A percentile compares a stretch with the other conserved stretches of the same genome.
phyloP scores from a whole-genome alignment of 1,284 basidiomycete genomes.

The Ustilago tritici region DNA sequence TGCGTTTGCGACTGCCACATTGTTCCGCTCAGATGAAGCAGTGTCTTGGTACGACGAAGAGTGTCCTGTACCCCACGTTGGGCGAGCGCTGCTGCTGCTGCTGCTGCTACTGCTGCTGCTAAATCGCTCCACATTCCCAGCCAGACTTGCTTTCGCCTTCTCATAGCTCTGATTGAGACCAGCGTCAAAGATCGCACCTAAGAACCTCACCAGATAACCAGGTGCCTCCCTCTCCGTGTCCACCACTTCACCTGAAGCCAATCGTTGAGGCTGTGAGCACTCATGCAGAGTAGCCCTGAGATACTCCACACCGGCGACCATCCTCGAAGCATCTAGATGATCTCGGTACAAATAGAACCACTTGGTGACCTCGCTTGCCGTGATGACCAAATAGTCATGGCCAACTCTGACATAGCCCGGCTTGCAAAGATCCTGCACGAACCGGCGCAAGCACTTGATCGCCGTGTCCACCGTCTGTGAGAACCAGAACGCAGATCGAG shows the following conservation, averaged over 20 bases:
- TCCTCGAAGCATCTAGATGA: conserved; percentile 32
- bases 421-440: conserved; percentile 37
- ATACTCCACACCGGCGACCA: conserved; percentile 25
- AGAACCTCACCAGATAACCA: conserved; percentile 42
- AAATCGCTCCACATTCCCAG: conserved; percentile 13
- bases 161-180: conserved; percentile 44
- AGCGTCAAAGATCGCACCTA: conserved; percentile 39
- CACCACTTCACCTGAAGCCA: conserved; percentile 40
- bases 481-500: conserved; percentile 47
- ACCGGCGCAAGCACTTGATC: conserved; percentile 35
- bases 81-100: conserved; percentile 14
- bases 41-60: conserved; percentile 2
- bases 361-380: conserved; percentile 43
- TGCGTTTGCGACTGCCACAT: neutral
- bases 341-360: conserved; percentile 50
- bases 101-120: neutral
- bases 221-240: conserved; percentile 51
- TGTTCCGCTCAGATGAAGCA: conserved; percentile 9
- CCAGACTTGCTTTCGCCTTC: conserved; percentile 17
- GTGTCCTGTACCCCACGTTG: conserved; percentile 10
- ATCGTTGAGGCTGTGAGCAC: conserved; percentile 40
- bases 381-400: conserved; percentile 50
- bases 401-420: conserved; percentile 47
- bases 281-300: conserved; percentile 35
- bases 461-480: conserved; percentile 37